Evolutionary conservation across 176 grass and related monocot species (phyloP), one percentile per base, ranked within the genome.

Genomic region (Eragrostis curvula): DNA sequence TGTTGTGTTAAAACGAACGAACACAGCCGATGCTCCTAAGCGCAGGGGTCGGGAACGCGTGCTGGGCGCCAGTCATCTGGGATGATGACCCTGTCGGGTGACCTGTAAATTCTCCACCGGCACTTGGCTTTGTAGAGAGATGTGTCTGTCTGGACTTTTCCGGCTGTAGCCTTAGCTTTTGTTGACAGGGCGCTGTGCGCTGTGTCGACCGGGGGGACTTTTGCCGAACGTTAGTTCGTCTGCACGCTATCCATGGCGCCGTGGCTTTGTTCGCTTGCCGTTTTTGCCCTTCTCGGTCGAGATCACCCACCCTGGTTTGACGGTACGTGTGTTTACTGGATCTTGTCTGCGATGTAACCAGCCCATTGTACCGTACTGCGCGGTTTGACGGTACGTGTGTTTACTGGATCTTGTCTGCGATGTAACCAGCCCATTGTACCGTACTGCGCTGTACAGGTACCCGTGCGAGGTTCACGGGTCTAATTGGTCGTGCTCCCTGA

Each of bases 21-120:
- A 36, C 32, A 36, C 32, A 80, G 42, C 32, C 3, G 23, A 12
- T 30, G 23, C 41, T 45, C 24, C n/a, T 50, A 50, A 57, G 25
- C 73, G 25, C 71, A 58, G 77, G 44, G 52, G 44, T 7, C 32
- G 11, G 20, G 21, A 53, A 62, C 9, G 72, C 78, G 50, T 51
- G 73, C 46, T 75, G 59, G 29, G 73, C 42, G 52, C 48, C 78
- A 71, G 49, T 56, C 58, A 78, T 81, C 78, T 77, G 71, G 40
- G 78, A 71, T 50, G 78, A 89, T 85, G 42, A 59, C 42, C 15
- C 30, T 80, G 83, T 86, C 75, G 65, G 75, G 80, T 84, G 75
- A 72, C 69, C 66, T 92, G 90, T 89, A 87, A 80, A 87, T 89
- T 89, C 51, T 15, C 13, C 65, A 72, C 43, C 63, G 56, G 66